Evolutionary conservation across 352 stramenopile genomes (phyloP).

Genomic region (Phytopythium chamaehyphon): DNA sequence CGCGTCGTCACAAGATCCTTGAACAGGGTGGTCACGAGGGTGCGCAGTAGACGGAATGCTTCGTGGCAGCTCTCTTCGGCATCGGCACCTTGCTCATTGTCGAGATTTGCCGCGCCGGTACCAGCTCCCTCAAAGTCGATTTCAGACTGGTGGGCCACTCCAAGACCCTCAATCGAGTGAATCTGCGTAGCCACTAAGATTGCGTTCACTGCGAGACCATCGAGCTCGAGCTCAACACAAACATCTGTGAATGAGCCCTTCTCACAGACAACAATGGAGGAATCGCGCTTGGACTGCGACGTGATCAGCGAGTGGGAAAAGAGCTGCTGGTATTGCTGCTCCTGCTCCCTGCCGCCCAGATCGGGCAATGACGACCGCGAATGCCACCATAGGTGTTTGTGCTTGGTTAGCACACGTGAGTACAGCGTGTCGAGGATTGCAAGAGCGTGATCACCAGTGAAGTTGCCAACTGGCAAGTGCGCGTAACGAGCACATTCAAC

Average conservation of each 20-base stretch:
- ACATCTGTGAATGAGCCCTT: slow-evolving; percentile 90
- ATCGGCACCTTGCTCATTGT: slow-evolving; percentile 29
- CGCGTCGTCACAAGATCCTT: slow-evolving; percentile 90
- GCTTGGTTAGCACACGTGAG: slow-evolving; percentile 87
- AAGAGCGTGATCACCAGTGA: slow-evolving; percentile 89
- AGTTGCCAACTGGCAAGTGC: slow-evolving; percentile 95
- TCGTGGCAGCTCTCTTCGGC: slow-evolving; percentile 90
- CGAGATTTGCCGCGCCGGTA: too few relatives aligned
- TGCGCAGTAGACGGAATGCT: slow-evolving; percentile 89
- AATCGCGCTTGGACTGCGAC: slow-evolving; percentile 21
- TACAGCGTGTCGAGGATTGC: slow-evolving; percentile 94
- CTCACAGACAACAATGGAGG: slow-evolving; percentile 78
- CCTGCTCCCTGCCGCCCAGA: slow-evolving; percentile 83
- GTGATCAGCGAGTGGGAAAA: slow-evolving; percentile 41
- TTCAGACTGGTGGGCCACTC: slow-evolving; percentile 52
- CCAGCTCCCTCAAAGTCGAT: slow-evolving; percentile 47
- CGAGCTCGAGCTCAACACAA: slow-evolving; percentile 69
- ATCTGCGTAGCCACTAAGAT: slow-evolving; percentile 71
- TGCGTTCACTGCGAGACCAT: slow-evolving; percentile 73
- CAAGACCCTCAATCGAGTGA: slow-evolving; percentile 65
- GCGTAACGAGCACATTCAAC: slow-evolving; percentile 82
- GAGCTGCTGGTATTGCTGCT: slow-evolving; percentile 83
- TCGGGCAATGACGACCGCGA: slow-evolving; percentile 86
- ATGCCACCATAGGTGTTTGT: slow-evolving; percentile 96
- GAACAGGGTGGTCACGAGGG: slow-evolving; percentile 92